phyloP scores from a whole-genome alignment of 768 basidiomycete genomes.

The Trametes villosa region DNA sequence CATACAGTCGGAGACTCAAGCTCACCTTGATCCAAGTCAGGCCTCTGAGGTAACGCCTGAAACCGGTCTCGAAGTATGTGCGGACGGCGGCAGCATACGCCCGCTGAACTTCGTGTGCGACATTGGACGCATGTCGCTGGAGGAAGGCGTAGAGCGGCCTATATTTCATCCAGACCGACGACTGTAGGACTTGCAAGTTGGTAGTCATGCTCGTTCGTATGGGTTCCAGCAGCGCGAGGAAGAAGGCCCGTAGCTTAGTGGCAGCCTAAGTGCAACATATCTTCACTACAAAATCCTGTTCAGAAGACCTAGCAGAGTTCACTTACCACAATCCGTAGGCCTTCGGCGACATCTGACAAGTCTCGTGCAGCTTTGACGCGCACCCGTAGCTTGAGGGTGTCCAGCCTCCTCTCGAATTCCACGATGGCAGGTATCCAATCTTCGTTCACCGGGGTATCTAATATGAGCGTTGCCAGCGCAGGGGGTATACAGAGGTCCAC shows the following conservation, averaged over 20 bases:
- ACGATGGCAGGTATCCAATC: conserved; percentile 83
- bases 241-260: conserved; percentile 85
- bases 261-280: conserved; percentile 61
- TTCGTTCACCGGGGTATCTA: conserved; percentile 86
- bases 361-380: conserved; percentile 89
- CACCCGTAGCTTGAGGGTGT: conserved; percentile 68
- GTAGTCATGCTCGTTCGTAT: conserved; percentile 84
- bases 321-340: conserved; percentile 84
- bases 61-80: conserved; percentile 94
- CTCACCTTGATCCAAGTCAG: conserved; percentile 77
- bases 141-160: conserved; percentile 82
- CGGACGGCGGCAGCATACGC: conserved; percentile 84
- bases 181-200: conserved; percentile 93
- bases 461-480: conserved; percentile 68
- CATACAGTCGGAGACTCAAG: not conserved
- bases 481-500: conserved; percentile 85
- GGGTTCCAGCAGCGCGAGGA: conserved; percentile 81
- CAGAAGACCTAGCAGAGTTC: too few species aligned
- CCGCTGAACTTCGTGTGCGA: conserved; percentile 87
- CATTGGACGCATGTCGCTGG: conserved; percentile 76
- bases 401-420: conserved; percentile 80
- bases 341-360: conserved; percentile 82
- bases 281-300: not conserved
- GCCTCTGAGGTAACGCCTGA: conserved; percentile 85
- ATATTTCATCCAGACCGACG: conserved; percentile 84